These are phyloP conservation scores for Chlorella variabilis DNA, from an alignment of 163 green algal genomes.

Conservation along the genomic window DNA sequence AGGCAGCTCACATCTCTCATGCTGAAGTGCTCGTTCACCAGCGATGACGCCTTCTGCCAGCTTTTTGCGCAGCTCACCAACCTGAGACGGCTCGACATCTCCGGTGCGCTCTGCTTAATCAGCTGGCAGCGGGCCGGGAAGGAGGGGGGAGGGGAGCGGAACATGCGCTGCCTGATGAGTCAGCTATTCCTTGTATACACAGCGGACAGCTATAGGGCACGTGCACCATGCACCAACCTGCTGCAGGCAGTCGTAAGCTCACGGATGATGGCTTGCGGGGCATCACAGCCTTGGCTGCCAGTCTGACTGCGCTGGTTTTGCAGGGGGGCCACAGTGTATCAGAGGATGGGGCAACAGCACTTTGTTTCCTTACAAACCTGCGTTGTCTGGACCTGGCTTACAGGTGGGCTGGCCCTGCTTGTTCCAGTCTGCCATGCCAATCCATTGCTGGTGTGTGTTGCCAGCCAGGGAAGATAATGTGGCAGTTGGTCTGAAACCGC, in stretches of 20 bases:
- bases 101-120: not conserved
- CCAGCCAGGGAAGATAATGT: no score
- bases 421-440: no score
- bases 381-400: not conserved
- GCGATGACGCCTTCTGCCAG: not conserved
- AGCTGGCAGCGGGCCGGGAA: no score
- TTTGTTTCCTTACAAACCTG: not conserved
- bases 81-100: conserved; percentile 10
- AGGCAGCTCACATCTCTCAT: not conserved
- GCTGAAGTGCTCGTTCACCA: conserved; percentile 8
- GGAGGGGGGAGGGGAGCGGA: no score
- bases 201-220: no score
- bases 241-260: not conserved
- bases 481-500: no score
- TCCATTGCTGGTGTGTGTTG: no score
- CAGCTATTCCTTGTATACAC: no score
- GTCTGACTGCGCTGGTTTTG: conserved; percentile 1
- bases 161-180: no score
- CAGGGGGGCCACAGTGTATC: not conserved
- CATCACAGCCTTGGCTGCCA: not conserved
- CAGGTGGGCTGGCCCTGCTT: no score
- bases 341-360: conserved; percentile 16
- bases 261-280: conserved; percentile 3
- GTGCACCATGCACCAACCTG: no score
- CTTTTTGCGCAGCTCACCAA: not conserved